These are phyloP conservation scores for Cydonia oblonga DNA, from an alignment of 331 rosid genomes.

Conservation along the genomic window DNA sequence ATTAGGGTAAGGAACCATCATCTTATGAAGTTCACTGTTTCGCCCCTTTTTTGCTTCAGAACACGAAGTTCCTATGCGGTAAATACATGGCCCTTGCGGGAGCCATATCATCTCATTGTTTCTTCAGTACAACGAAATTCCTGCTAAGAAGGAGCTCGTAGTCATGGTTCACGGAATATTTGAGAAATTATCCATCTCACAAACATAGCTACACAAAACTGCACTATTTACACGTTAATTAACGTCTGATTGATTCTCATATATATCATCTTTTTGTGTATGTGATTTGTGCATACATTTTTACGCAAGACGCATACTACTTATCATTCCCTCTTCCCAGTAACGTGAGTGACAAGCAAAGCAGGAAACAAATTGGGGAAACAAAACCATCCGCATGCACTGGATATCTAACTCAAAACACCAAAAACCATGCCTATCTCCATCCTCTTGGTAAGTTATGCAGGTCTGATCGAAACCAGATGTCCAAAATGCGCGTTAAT, in stretches of 20 bases:
- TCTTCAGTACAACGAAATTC: too few species aligned
- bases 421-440: too few species aligned
- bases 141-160: too few species aligned
- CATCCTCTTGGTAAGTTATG: too few species aligned
- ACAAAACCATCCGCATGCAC: neutral
- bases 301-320: neutral
- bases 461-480: neutral
- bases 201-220: neutral
- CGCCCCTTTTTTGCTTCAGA: neutral
- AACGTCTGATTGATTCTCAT: neutral
- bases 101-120: too few species aligned
- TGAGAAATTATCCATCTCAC: too few species aligned
- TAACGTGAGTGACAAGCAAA: neutral
- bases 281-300: neutral
- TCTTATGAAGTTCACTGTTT: neutral
- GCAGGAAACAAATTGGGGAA: neutral
- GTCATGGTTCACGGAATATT: too few species aligned
- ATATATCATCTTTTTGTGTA: neutral
- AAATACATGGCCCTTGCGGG: neutral
- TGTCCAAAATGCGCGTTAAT: neutral
- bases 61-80: neutral
- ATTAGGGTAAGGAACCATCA: neutral
- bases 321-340: neutral
- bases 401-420: neutral
- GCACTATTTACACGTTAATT: neutral